phyloP scores from a whole-genome alignment of 2,329 filamentous ascomycete genomes.

The Paraphaeosphaeria minitans region DNA sequence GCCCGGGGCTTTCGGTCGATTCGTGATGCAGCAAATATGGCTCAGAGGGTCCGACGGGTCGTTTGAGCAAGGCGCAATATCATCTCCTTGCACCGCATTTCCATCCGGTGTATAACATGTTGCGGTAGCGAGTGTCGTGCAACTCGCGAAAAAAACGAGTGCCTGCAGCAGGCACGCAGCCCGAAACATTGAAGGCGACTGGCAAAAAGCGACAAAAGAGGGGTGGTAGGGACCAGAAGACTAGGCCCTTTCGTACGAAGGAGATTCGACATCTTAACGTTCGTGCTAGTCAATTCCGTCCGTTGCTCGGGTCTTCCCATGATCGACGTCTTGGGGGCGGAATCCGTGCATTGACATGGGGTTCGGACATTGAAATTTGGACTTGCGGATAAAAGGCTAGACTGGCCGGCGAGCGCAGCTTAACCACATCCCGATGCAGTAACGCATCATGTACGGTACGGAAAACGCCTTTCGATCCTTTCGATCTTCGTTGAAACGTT shows the following conservation, averaged over 20 bases:
- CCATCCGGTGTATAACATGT: constrained; percentile 1
- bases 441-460: neutral
- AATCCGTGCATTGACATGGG: neutral
- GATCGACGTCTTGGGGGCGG: neutral
- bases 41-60: constrained; percentile 6
- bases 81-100: neutral
- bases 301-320: neutral
- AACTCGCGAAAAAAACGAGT: neutral
- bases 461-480: neutral
- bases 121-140: neutral
- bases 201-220: neutral
- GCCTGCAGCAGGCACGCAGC: neutral
- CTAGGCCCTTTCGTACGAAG: neutral
- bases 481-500: neutral
- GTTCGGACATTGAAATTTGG: neutral
- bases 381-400: neutral
- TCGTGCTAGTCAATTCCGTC: neutral
- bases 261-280: neutral
- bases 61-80: constrained; percentile 7
- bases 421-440: neutral
- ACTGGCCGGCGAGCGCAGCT: neutral
- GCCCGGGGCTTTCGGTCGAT: constrained; percentile 12
- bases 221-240: neutral
- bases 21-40: constrained; percentile 11
- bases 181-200: neutral